A percentile compares a stretch with the other conserved stretches of the same genome.
Conservation (phyloP, 345 rosid species). For the Salix viminalis region DNA sequence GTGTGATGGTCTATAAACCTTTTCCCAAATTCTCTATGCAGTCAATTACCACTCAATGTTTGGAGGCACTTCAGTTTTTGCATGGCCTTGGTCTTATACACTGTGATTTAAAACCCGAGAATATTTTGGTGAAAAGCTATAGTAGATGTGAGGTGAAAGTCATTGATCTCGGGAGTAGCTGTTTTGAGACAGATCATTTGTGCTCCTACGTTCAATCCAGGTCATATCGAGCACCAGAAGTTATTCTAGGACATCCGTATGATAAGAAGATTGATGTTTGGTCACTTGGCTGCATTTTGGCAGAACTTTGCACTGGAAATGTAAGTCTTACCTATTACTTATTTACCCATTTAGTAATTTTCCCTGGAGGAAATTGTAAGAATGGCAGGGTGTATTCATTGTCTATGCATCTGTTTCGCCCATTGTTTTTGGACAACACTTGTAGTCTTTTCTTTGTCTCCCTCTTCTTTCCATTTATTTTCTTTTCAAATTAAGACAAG, state of each 20-base stretch:
- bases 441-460: background rate
- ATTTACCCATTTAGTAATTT: background rate
- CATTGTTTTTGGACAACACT: background rate
- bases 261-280: conserved; percentile 96
- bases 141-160: conserved; percentile 98
- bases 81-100: conserved; percentile 97
- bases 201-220: conserved; percentile 99
- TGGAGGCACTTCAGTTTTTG: conserved; percentile 91
- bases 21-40: conserved; percentile 39
- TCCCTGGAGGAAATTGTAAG: background rate
- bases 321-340: conserved; percentile 48
- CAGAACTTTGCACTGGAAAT: conserved; percentile 96
- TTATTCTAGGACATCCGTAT: conserved; percentile 87
- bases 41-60: conserved; percentile 94
- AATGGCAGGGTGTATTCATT: background rate
- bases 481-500: background rate
- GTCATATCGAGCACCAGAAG: conserved; percentile 98
- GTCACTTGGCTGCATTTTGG: conserved; percentile 99
- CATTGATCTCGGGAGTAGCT: conserved; percentile 99
- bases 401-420: background rate
- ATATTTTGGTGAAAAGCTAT: conserved; percentile 91
- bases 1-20: conserved; percentile 18
- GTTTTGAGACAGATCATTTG: conserved; percentile 96
- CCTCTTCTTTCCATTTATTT: background rate
- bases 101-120: conserved; percentile 96